Conservation (phyloP, 305 asterid species). For the Fraxinus floribunda region DNA sequence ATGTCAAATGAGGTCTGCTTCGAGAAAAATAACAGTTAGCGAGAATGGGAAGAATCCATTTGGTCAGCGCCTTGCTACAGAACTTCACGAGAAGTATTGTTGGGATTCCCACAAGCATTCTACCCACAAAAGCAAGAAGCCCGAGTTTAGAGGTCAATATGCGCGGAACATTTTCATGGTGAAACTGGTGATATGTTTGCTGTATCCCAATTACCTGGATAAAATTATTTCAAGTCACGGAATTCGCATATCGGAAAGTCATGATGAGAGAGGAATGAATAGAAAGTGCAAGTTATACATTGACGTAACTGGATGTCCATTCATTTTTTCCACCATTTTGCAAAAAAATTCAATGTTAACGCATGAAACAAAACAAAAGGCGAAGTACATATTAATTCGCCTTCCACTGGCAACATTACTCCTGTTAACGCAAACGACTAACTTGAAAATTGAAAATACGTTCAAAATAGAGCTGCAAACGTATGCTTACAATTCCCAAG, state of each 20-base stretch:
- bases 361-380: background rate
- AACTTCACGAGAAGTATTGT: conserved; percentile 76
- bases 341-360: background rate
- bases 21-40: conserved; percentile 64
- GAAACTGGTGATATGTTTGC: conserved; percentile 85
- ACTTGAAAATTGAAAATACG: conserved; percentile 11
- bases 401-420: background rate
- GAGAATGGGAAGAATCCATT: conserved; percentile 82
- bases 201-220: conserved; percentile 83
- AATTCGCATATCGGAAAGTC: background rate
- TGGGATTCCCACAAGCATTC: conserved; percentile 79
- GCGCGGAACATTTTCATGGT: conserved; percentile 74
- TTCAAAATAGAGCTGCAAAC: conserved; percentile 18
- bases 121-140: conserved; percentile 51
- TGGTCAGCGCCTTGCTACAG: conserved; percentile 85
- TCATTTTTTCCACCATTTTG: background rate
- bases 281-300: background rate
- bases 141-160: conserved; percentile 62
- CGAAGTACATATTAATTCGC: too few relatives aligned
- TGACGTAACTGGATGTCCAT: background rate
- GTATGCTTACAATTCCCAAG: conserved; percentile 80
- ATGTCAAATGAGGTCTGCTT: conserved; percentile 66
- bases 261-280: background rate
- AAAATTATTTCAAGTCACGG: conserved; percentile 22
- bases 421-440: background rate